phyloP scores from a whole-genome alignment of 2,329 filamentous ascomycete genomes.

The Drechslera avenae region DNA sequence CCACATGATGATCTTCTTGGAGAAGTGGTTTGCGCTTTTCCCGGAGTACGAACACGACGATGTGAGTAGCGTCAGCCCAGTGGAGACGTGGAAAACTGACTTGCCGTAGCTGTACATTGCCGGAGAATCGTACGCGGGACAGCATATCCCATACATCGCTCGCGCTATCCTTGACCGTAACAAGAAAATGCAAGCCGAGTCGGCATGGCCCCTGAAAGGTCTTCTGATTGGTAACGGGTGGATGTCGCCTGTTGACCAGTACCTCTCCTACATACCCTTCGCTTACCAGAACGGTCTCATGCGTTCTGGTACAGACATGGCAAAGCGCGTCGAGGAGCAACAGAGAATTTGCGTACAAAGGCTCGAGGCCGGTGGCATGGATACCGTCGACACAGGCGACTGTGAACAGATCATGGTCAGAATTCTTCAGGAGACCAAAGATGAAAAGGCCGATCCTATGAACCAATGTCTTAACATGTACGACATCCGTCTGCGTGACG shows the following conservation, averaged over 20 bases:
- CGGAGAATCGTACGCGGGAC: conserved; percentile 95
- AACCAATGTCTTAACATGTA: conserved; percentile 90
- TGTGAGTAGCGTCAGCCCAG: conserved; percentile 61
- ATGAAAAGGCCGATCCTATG: conserved; percentile 58
- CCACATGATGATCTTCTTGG: conserved; percentile 86
- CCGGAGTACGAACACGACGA: conserved; percentile 91
- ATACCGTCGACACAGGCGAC: conserved; percentile 67
- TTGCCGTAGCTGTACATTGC: conserved; percentile 79
- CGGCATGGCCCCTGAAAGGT: conserved; percentile 78
- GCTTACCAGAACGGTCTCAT: conserved; percentile 78
- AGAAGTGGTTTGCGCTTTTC: conserved; percentile 89
- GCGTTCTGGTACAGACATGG: conserved; percentile 66
- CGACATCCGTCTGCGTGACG: conserved; percentile 84
- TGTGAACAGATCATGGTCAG: conserved; percentile 81
- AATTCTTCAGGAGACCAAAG: conserved; percentile 70
- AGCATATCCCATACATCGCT: conserved; percentile 97
- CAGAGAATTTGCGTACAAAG: conserved; percentile 69
- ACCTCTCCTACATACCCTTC: conserved; percentile 81
- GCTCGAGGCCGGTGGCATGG: conserved; percentile 62
- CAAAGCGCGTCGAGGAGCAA: conserved; percentile 69
- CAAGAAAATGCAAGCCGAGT: conserved; percentile 55
- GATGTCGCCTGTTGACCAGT: conserved; percentile 91
- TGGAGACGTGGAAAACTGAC: conserved; percentile 19
- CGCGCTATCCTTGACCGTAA: conserved; percentile 88
- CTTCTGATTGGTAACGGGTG: conserved; percentile 96